These are phyloP conservation scores for Postia placenta DNA, from an alignment of 768 basidiomycete genomes.

Conservation along the genomic window DNA sequence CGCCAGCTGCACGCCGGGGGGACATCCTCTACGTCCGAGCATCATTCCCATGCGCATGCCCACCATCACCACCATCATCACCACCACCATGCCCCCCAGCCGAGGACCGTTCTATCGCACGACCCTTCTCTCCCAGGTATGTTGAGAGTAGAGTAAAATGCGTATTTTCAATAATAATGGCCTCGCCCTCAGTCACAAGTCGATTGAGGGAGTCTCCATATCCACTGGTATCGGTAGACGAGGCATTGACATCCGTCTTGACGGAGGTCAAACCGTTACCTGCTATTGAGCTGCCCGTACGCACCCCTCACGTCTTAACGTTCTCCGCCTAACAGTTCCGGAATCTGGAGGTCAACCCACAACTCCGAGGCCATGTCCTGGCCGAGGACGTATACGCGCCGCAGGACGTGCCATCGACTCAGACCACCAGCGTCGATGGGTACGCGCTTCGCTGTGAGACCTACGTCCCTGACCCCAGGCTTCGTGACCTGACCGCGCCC, in stretches of 20 bases:
- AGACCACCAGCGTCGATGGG: conserved; percentile 83
- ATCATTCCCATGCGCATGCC: conserved; percentile 24
- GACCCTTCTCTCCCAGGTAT: conserved; percentile 65
- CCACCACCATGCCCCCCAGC: conserved; percentile 40
- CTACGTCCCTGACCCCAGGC: background rate
- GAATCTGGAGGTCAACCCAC: conserved; percentile 44
- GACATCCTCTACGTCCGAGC: conserved; percentile 15
- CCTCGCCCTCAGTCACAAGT: conserved; percentile 44
- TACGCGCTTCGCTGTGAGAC: conserved; percentile 71
- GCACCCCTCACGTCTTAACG: conserved; percentile 7
- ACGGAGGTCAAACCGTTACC: conserved; percentile 40
- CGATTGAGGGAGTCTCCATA: conserved; percentile 78
- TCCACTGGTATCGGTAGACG: conserved; percentile 58
- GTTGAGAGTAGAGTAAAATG: conserved; percentile 19
- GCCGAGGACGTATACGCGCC: conserved; percentile 70
- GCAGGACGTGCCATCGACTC: conserved; percentile 53
- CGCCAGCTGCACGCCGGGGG: conserved; percentile 48
- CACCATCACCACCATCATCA: conserved; percentile 34
- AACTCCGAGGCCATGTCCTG: conserved; percentile 62
- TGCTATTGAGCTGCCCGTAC: conserved; percentile 36
- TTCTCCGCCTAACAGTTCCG: background rate
- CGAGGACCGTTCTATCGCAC: conserved; percentile 56
- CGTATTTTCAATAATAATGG: too few relatives aligned
- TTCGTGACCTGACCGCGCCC: background rate
- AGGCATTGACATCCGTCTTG: conserved; percentile 55